Percentiles rank a stretch among this genome's conserved stretches.
Evolutionary conservation across 164 flowering plant species (phyloP).

Genomic region (Cinnamomum chago): DNA sequence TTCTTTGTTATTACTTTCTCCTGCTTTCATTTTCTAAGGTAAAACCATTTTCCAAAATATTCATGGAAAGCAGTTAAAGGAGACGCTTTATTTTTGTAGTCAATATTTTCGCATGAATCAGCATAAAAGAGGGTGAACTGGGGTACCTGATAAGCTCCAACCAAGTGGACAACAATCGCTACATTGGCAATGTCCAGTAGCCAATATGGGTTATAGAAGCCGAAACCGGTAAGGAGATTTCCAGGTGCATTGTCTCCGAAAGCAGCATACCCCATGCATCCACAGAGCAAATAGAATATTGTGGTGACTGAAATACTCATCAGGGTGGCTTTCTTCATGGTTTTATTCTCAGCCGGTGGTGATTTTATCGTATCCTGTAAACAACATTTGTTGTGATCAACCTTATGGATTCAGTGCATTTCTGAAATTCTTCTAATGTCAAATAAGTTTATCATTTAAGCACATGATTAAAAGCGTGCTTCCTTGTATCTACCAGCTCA

Average conservation of each 20-base stretch:
- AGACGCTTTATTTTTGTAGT: too few relatives aligned
- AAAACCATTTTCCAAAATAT: too few relatives aligned
- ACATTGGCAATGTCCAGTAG: constrained; percentile 59
- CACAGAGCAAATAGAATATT: constrained; percentile 58
- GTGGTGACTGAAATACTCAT: constrained; percentile 48
- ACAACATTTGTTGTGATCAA: neutral
- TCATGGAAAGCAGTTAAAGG: too few relatives aligned
- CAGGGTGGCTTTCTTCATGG: constrained; percentile 61
- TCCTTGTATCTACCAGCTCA: neutral
- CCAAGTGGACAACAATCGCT: constrained; percentile 55
- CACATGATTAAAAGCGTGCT: neutral
- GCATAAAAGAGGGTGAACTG: neutral
- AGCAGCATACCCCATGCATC: constrained; percentile 67
- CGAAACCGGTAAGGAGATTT: constrained; percentile 64
- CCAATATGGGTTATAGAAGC: constrained; percentile 61
- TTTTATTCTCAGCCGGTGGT: constrained; percentile 39
- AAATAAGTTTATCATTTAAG: neutral
- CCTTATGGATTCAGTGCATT: neutral
- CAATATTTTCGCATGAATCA: too few relatives aligned
- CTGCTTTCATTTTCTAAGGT: too few relatives aligned
- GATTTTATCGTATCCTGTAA: constrained; percentile 22
- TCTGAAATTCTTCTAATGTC: neutral
- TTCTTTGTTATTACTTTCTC: too few relatives aligned
- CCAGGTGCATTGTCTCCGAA: constrained; percentile 61
- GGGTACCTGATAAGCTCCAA: constrained; percentile 63